phyloP scores from a whole-genome alignment of 768 basidiomycete genomes.

The Phallus indusiatus region DNA sequence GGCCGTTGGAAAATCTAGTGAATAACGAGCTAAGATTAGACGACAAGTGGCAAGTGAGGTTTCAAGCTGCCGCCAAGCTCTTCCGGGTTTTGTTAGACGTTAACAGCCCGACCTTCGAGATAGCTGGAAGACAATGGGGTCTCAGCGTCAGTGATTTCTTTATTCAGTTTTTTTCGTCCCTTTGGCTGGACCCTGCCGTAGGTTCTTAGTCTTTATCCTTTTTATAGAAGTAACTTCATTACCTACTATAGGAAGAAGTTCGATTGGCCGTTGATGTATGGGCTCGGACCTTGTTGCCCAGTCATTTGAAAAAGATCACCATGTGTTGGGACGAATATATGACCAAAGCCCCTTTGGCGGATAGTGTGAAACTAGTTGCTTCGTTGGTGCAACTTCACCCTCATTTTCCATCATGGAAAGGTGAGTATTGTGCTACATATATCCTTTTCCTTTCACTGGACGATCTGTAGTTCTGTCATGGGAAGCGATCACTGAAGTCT shows the following conservation, averaged over 20 bases:
- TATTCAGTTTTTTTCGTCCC: conserved; percentile 44
- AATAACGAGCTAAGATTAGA: conserved; percentile 28
- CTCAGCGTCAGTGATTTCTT: conserved; percentile 52
- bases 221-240: not conserved
- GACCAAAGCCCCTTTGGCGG: conserved; percentile 41
- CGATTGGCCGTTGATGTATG: conserved; percentile 49
- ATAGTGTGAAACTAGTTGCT: conserved; percentile 46
- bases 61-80: conserved; percentile 42
- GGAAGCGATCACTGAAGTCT: conserved; percentile 48
- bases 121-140: conserved; percentile 62
- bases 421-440: conserved; percentile 24
- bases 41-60: conserved; percentile 38
- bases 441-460: not conserved
- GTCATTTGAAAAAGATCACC: conserved; percentile 57
- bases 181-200: conserved; percentile 60
- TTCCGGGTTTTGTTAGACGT: conserved; percentile 62
- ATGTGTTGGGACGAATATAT: conserved; percentile 60
- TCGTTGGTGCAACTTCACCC: conserved; percentile 63
- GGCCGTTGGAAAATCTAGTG: conserved; percentile 49
- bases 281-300: conserved; percentile 50
- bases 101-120: conserved; percentile 48
- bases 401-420: conserved; percentile 59
- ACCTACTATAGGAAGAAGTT: conserved; percentile 50
- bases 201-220: conserved; percentile 11
- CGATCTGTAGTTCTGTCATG: conserved; percentile 48